Evolutionary conservation across 352 stramenopile genomes (phyloP), one percentile per base, ranked within the genome.

Genomic region (Globisporangium splendens): DNA sequence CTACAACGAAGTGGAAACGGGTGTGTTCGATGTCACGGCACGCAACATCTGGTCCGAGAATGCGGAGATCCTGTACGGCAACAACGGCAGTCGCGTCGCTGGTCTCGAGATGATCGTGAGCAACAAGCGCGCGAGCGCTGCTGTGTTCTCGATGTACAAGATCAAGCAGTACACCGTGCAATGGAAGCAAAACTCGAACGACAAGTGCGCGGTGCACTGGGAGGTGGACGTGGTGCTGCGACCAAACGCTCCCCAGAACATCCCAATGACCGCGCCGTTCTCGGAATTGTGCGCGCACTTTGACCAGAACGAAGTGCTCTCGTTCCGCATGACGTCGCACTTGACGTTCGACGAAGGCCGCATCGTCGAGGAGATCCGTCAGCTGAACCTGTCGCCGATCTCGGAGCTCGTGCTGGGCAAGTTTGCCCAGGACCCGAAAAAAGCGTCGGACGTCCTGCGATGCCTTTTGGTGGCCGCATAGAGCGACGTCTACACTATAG

Each of bases 131-230:
- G 71, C 77, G 21, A 81, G 63, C 53, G 62, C 69, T 46, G 70
- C 67, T 15, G 82, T 94, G 22, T 94, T 94, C 56, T 69, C 61
- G 22, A 77, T 77, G 62, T 93, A 88, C 63, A 83, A 92, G 69
- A 87, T 94, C 65, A 89, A 88, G 70, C 78, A 92, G 64, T 91
- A 88, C 71, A 70, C 63, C 24, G 77, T 92, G 24, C 77, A 92
- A 66, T 93, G 85, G 85, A 89, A 91, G 66, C 44, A 72, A 5
- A 74, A 70, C 50, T 77, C 64, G 14, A 79, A 70, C 33, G 76
- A 92, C 61, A 91, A 91, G 62, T 91, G 83, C 50, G 59, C 86
- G 7, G 77, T 94, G 50, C 75, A 82, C 61, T 93, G 77, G 77
- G 77, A 91, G 33, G 65, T 94, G 14, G 77, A 93, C 50, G 83